These are phyloP conservation scores for Neurospora sp. DNA, from an alignment of 495 filamentous ascomycete species.

Conservation along the genomic window DNA sequence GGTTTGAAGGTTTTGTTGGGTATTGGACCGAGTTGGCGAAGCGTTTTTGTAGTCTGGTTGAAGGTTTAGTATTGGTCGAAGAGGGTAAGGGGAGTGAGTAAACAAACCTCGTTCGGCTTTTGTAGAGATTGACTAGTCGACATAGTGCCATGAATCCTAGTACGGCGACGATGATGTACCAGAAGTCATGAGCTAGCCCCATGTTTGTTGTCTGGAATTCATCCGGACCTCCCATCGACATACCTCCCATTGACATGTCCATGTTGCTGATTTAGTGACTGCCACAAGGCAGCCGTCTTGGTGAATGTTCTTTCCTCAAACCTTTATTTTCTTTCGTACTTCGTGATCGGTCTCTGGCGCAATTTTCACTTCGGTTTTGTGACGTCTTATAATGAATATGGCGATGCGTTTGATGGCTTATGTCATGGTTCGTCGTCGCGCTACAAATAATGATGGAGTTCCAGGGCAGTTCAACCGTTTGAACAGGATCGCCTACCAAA, in stretches of 20 bases:
- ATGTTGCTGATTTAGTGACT: neutral
- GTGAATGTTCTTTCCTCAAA: neutral
- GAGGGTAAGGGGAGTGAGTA: neutral
- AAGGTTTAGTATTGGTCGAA: neutral
- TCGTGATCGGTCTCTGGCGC: neutral
- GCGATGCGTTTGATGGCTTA: neutral
- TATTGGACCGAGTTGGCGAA: slow-evolving; percentile 29
- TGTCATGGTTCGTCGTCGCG: neutral
- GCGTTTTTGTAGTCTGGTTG: slow-evolving; percentile 27
- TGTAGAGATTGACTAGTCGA: slow-evolving; percentile 29
- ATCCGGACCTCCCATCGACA: slow-evolving; percentile 6
- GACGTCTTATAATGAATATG: neutral
- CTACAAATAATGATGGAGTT: neutral
- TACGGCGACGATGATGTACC: slow-evolving; percentile 40
- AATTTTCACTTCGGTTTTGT: neutral
- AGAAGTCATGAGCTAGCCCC: slow-evolving; percentile 34
- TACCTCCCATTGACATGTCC: neutral
- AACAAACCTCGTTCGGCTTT: slow-evolving; percentile 24
- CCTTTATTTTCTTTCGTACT: neutral
- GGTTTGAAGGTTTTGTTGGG: slow-evolving; percentile 56
- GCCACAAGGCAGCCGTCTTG: neutral
- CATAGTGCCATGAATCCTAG: slow-evolving; percentile 25
- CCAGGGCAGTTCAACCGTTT: neutral
- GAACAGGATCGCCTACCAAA: neutral
- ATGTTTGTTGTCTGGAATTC: slow-evolving; percentile 29